A percentile compares a stretch with the other conserved stretches of the same genome.
These are phyloP conservation scores for Fusarium sp. DNA, from an alignment of 2,329 filamentous ascomycete genomes.

Conservation along the genomic window DNA sequence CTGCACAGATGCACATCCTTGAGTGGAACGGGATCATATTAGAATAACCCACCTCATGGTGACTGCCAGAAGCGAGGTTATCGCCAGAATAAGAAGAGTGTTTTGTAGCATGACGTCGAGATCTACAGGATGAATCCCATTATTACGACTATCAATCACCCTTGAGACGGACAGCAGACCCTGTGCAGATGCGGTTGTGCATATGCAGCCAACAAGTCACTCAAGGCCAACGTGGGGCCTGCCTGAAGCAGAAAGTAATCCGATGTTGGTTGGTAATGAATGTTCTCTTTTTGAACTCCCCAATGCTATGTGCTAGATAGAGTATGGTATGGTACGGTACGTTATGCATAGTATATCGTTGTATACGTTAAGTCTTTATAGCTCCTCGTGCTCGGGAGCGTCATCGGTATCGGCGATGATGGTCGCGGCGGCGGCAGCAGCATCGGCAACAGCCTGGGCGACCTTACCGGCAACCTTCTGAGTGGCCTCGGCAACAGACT, in stretches of 20 bases:
- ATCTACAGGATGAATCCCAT: conserved; percentile 32
- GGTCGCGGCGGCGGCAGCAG: conserved; percentile 66
- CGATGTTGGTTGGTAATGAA: conserved; percentile 17
- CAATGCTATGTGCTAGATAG: conserved; percentile 16
- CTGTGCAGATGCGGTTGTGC: conserved; percentile 25
- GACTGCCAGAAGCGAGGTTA: conserved; percentile 10
- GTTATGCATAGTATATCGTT: conserved; percentile 27
- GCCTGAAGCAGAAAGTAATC: conserved; percentile 9
- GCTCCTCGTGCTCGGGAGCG: conserved; percentile 70
- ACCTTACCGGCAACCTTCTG: conserved; percentile 61
- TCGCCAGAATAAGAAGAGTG: neutral
- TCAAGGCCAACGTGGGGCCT: conserved; percentile 14
- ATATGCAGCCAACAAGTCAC: conserved; percentile 29
- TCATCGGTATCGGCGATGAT: conserved; percentile 68
- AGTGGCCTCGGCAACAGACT: conserved; percentile 52
- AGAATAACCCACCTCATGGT: neutral
- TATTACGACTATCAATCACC: conserved; percentile 3
- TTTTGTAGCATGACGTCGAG: conserved; percentile 36
- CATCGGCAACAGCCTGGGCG: conserved; percentile 60
- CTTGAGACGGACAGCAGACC: conserved; percentile 16
- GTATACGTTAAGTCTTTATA: conserved; percentile 55
- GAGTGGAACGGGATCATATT: neutral
- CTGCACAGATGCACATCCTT: neutral
- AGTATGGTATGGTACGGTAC: conserved; percentile 14
- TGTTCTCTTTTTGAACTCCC: conserved; percentile 18